These are phyloP conservation scores for Xylariaceae sp. DNA, from an alignment of 2,329 filamentous ascomycete genomes.

Conservation along the genomic window DNA sequence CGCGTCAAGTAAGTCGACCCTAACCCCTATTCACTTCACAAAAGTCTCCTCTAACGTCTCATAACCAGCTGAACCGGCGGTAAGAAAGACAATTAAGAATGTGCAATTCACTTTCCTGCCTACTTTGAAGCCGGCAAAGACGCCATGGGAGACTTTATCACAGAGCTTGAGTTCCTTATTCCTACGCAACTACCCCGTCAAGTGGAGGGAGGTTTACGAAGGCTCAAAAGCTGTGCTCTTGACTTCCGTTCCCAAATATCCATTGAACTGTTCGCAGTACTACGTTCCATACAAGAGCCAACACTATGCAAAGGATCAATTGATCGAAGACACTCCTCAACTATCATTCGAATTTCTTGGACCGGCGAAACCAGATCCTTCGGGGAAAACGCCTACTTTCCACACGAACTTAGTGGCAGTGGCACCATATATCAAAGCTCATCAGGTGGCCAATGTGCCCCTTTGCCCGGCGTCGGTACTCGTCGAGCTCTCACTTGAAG, in stretches of 20 bases:
- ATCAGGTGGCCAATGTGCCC: conserved; percentile 18
- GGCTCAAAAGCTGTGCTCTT: conserved; percentile 7
- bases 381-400: conserved; percentile 4
- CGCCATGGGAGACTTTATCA: conserved; percentile 12
- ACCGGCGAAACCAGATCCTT: not conserved
- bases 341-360: conserved; percentile 14
- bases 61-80: conserved; percentile 2
- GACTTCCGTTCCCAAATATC: conserved; percentile 11
- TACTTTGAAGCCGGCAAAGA: conserved; percentile 4
- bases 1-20: conserved; percentile 14
- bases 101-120: conserved; percentile 1
- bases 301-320: not conserved
- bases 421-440: conserved; percentile 18
- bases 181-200: not conserved
- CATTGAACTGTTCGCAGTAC: conserved; percentile 10
- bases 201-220: conserved; percentile 15
- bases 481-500: conserved; percentile 24
- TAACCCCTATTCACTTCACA: not conserved
- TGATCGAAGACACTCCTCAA: not conserved
- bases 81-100: not conserved
- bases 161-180: conserved; percentile 6
- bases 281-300: conserved; percentile 10
- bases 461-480: conserved; percentile 22
- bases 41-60: not conserved
- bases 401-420: conserved; percentile 9